Conservation (phyloP, 139 green algal genomes). For the Closterium sp. region DNA sequence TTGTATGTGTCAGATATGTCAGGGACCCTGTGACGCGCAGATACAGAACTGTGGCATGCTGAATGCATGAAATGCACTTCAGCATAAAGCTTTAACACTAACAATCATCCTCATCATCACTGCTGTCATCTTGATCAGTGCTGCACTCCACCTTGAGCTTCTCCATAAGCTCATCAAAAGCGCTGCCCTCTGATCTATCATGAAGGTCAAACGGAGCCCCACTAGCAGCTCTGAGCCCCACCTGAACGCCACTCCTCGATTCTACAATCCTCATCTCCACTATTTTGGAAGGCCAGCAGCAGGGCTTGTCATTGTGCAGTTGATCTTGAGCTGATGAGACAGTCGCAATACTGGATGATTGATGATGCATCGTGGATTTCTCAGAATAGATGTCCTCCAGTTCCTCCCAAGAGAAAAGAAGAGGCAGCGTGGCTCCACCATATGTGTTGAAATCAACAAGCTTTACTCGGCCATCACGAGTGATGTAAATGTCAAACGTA, state of each 20-base stretch:
- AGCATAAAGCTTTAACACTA: too few relatives aligned
- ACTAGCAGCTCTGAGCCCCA: not conserved
- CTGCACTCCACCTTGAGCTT: not conserved
- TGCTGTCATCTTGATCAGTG: not conserved
- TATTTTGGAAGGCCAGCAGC: not conserved
- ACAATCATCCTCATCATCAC: not conserved
- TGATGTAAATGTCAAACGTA: constrained; percentile 81
- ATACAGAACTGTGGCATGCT: not conserved
- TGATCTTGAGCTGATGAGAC: not conserved
- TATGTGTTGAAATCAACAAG: constrained; percentile 91
- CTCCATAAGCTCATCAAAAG: not conserved
- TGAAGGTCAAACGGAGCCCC: not conserved
- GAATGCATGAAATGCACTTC: too few relatives aligned
- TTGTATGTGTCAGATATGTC: not conserved
- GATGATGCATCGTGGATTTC: not conserved
- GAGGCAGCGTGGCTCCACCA: constrained; percentile 70
- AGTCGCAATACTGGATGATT: not conserved
- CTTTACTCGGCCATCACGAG: constrained; percentile 55
- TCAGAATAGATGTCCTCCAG: constrained; percentile 22
- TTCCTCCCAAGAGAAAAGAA: constrained; percentile 82
- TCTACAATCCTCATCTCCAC: not conserved
- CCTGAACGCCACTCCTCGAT: not conserved
- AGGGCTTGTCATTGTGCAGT: not conserved
- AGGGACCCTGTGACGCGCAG: not conserved
- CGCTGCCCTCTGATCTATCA: not conserved